phyloP scores from a whole-genome alignment of 768 basidiomycete species.

The Infundibulicybe gibba region DNA sequence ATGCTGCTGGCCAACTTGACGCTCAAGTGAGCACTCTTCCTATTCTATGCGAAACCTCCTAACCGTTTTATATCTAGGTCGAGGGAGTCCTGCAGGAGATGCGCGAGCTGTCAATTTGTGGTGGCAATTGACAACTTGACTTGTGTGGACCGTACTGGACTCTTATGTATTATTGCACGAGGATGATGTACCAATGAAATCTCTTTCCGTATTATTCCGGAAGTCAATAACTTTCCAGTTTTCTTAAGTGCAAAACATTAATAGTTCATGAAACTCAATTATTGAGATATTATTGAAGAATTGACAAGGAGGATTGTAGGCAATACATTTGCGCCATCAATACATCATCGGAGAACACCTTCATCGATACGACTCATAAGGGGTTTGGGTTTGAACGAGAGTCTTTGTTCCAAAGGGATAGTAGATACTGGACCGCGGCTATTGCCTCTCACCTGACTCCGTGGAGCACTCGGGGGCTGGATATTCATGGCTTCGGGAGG shows the following conservation, averaged over 20 bases:
- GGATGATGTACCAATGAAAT: not conserved
- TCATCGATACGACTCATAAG: slow-evolving; percentile 14
- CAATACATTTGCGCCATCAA: not conserved
- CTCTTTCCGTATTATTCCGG: not conserved
- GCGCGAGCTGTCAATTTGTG: slow-evolving; percentile 93
- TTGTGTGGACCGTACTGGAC: too few species aligned
- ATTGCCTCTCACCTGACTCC: slow-evolving; percentile 10
- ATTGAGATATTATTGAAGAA: not conserved
- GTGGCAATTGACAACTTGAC: slow-evolving; percentile 36
- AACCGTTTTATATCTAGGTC: slow-evolving; percentile 45
- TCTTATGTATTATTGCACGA: not conserved
- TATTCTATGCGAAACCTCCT: not conserved
- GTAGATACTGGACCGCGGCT: slow-evolving; percentile 11
- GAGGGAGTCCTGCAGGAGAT: slow-evolving; percentile 97
- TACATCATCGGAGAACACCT: not conserved
- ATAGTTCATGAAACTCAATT: not conserved
- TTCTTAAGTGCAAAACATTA: not conserved
- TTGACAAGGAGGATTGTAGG: not conserved
- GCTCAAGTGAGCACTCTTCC: slow-evolving; percentile 61
- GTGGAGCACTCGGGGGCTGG: not conserved
- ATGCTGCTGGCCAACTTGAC: slow-evolving; percentile 94
- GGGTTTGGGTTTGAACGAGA: slow-evolving; percentile 12
- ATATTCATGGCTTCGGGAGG: not conserved
- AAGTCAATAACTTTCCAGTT: not conserved
- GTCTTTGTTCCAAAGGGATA: slow-evolving; percentile 19